These are phyloP conservation scores for Biscogniauxia marginata DNA, from an alignment of 2,329 filamentous ascomycete genomes.

Conservation along the genomic window DNA sequence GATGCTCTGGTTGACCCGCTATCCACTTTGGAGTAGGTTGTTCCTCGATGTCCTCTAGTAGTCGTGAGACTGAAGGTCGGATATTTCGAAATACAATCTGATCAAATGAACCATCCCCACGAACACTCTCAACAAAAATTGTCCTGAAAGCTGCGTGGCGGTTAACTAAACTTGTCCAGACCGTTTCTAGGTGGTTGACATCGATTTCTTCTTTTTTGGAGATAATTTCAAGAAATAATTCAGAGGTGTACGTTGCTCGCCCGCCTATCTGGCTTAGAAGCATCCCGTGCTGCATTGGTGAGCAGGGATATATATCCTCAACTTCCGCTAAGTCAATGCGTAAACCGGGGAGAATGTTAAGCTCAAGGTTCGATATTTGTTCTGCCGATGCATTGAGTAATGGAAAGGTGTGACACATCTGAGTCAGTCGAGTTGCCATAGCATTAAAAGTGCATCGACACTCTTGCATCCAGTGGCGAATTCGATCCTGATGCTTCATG, in stretches of 20 bases:
- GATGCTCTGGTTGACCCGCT: not conserved
- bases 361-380: not conserved
- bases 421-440: not conserved
- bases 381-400: not conserved
- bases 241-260: slow-evolving; percentile 3
- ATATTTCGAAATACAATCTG: not conserved
- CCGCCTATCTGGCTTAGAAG: slow-evolving; percentile 8
- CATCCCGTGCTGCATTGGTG: slow-evolving; percentile 17
- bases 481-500: slow-evolving; percentile 5
- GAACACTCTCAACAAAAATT: not conserved
- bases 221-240: not conserved
- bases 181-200: not conserved
- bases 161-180: not conserved
- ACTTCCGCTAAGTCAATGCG: not conserved
- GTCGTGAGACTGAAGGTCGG: not conserved
- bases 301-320: slow-evolving; percentile 12
- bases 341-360: not conserved
- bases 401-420: not conserved
- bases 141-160: slow-evolving; percentile 2
- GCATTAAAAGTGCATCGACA: not conserved
- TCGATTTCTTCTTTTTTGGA: not conserved
- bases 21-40: not conserved
- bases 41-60: not conserved
- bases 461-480: slow-evolving; percentile 4
- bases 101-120: not conserved